Percentiles rank a stretch among this genome's conserved stretches.
These are phyloP conservation scores for Rubia tinctorum DNA, from an alignment of 305 asterid species.

Conservation along the genomic window DNA sequence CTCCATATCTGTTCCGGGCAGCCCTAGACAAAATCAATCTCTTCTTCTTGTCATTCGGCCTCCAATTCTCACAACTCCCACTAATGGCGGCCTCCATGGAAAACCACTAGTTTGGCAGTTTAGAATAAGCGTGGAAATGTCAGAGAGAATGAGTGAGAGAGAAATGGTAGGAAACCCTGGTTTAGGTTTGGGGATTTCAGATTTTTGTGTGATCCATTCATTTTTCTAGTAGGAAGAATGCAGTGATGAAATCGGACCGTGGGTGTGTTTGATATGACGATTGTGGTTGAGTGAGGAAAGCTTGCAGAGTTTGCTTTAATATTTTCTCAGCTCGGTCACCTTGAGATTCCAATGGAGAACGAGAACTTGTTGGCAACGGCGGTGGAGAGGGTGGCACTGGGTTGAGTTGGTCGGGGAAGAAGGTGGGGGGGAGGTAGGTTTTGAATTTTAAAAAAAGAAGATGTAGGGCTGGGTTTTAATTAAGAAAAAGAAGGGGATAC, in stretches of 20 bases:
- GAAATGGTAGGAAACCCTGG: slow-evolving; percentile 8
- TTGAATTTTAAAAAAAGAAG: too few relatives aligned
- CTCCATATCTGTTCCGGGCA: slow-evolving; percentile 48
- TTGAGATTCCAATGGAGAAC: too few relatives aligned
- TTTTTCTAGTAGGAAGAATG: not conserved
- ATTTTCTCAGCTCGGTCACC: not conserved
- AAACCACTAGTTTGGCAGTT: slow-evolving; percentile 55
- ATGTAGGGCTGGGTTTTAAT: too few relatives aligned
- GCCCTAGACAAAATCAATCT: slow-evolving; percentile 32
- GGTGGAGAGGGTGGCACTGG: too few relatives aligned
- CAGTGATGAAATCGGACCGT: not conserved
- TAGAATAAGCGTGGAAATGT: slow-evolving; percentile 24
- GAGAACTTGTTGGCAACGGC: too few relatives aligned
- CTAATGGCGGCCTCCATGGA: slow-evolving; percentile 82
- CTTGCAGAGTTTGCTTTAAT: not conserved
- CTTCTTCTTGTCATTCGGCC: not conserved
- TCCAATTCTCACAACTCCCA: slow-evolving; percentile 14
- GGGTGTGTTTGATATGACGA: slow-evolving; percentile 16
- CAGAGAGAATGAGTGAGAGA: slow-evolving; percentile 12
- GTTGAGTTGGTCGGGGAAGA: too few relatives aligned
- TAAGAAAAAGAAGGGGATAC: too few relatives aligned
- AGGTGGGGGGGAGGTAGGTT: too few relatives aligned
- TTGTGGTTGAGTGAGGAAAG: not conserved
- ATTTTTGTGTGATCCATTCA: not conserved
- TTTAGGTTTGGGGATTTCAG: not conserved